Percentiles rank a stretch among this genome's conserved stretches.
Evolutionary conservation across 78 protist species (phyloP).

Genomic region (Pigoraptor vietnamica): DNA sequence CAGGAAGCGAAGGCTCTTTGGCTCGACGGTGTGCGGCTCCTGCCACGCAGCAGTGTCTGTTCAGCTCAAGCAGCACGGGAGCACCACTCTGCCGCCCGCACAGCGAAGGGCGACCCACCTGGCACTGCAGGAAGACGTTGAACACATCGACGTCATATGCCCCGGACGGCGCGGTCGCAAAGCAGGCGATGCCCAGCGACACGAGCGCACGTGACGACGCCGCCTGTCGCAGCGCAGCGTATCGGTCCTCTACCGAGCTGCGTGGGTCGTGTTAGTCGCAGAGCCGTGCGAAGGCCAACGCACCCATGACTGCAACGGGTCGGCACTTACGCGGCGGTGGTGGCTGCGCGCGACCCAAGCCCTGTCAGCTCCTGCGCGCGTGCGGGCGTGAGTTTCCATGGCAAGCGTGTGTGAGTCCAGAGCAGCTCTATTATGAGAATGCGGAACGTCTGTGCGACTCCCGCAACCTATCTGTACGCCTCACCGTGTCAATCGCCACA

Average conservation of each 20-base stretch:
- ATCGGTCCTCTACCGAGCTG: not conserved
- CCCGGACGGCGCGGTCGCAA: not conserved
- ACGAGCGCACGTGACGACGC: not conserved
- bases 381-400: too few species aligned
- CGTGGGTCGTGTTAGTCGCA: too few species aligned
- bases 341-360: not conserved
- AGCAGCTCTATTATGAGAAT: too few species aligned
- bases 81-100: not conserved
- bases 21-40: slow-evolving; percentile 1
- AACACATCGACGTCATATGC: not conserved
- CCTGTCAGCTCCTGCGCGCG: not conserved
- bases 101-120: not conserved
- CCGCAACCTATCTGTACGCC: too few species aligned
- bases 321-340: not conserved
- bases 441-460: too few species aligned
- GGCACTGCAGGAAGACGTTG: not conserved
- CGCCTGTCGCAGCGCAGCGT: not conserved
- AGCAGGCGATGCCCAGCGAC: not conserved
- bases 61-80: not conserved
- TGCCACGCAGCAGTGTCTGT: not conserved
- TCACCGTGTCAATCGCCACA: not conserved
- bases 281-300: too few species aligned
- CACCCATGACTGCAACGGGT: too few species aligned
- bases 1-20: slow-evolving; percentile 8
- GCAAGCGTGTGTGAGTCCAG: too few species aligned